Conservation (phyloP, 1,139 yeast genomes). For the Kluyveromyces sp. region DNA sequence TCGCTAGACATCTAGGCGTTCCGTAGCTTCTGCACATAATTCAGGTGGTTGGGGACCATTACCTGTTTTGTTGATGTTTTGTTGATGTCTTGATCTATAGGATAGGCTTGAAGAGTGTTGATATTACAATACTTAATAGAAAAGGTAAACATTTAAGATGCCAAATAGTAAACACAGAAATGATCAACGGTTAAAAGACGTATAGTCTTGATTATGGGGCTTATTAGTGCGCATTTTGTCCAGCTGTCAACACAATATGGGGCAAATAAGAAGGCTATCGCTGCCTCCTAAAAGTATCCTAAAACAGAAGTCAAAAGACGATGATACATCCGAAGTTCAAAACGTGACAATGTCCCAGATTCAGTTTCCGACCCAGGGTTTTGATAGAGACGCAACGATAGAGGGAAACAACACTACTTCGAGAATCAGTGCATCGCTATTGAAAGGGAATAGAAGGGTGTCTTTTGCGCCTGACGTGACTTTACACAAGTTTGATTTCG, state of each 20-base stretch:
- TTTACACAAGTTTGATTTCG: slow-evolving; percentile 53
- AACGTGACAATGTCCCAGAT: slow-evolving; percentile 13
- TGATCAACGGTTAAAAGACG: too few species aligned
- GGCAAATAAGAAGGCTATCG: slow-evolving; percentile 32
- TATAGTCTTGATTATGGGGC: too few species aligned
- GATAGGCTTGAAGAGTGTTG: slow-evolving; percentile 2
- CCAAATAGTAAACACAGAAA: not conserved
- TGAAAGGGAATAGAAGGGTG: slow-evolving; percentile 42
- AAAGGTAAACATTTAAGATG: not conserved
- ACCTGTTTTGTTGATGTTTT: too few species aligned
- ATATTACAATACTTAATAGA: slow-evolving; percentile 2
- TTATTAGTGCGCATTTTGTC: too few species aligned
- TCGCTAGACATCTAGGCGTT: too few species aligned
- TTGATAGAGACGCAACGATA: slow-evolving; percentile 13
- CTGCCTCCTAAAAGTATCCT: slow-evolving; percentile 34
- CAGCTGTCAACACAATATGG: too few species aligned
- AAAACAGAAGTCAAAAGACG: slow-evolving; percentile 22
- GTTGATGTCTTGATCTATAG: too few species aligned
- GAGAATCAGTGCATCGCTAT: slow-evolving; percentile 18
- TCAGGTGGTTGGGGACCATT: too few species aligned
- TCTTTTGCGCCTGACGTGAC: slow-evolving; percentile 77
- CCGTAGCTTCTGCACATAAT: too few species aligned
- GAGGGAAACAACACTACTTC: slow-evolving; percentile 28
- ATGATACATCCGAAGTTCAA: slow-evolving; percentile 28
- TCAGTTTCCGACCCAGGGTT: slow-evolving; percentile 12